Evolutionary conservation across 139 green algal genomes (phyloP), one percentile per base, ranked within the genome.

Genomic region (Trebouxia sp.): DNA sequence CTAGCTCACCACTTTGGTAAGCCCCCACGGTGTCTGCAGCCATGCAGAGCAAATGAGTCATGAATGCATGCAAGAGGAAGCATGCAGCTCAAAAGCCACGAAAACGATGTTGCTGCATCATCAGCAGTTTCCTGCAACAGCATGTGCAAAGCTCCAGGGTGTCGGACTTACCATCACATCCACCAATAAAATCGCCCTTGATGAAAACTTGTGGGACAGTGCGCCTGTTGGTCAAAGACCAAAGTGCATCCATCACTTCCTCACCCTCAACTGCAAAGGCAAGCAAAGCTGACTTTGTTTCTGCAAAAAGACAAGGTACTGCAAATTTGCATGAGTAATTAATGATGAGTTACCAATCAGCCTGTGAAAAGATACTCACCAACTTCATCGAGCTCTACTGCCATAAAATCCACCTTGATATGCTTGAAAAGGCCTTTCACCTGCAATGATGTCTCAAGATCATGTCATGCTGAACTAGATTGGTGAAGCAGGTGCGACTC

Each of bases 201-300:
- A 97, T 82, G 75, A 97, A 97, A 2, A 97, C 93, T 69, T 96
- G 92, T n/a, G 93, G 93, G 35, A 97, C 93, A 1, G 93, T 96
- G 28, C 88, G 83, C 0, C 75, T 79, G 5, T 87, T 84, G 14
- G 89, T 92, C 1, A 95, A 80, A 1, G 77, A 15, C 14, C 65
- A 53, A 39, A 97, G 81, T 10, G 85, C 88, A 28, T 88, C 83
- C 80, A 93, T 89, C 6, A 97, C 77, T 7, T 89, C 87, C 1
- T 85, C 76, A 20, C 92, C 92, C 41, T 96, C 91, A 6, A 78
- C 88, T 89, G 56, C 75, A 86, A 35, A 30, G 20, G 43, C 35
- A 11, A 66, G 1, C 24, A 79, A 26, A 62, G 1, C 65, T 7
- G 74, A 28, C 24, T 37, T n/a, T 43, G 1, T 2, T 41, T 17